A percentile compares a stretch with the other conserved stretches of the same genome.
These are phyloP conservation scores for Pezicula carpinea DNA, from an alignment of 2,329 filamentous ascomycete genomes.

Conservation along the genomic window DNA sequence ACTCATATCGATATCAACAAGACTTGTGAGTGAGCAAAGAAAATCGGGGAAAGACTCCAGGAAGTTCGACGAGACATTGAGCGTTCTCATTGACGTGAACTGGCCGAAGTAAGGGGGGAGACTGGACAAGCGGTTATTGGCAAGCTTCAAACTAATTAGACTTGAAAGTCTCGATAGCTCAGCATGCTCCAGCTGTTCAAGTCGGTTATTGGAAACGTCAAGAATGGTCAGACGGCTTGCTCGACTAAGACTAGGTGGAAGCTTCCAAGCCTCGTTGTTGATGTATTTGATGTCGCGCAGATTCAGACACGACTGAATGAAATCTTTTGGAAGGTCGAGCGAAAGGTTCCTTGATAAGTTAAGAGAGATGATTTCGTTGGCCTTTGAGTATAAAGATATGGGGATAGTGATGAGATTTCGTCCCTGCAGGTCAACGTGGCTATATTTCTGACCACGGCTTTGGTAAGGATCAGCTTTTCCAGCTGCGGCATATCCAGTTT, in stretches of 20 bases:
- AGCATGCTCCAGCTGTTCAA: constrained; percentile 83
- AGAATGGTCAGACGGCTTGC: constrained; percentile 80
- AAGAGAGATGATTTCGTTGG: constrained; percentile 86
- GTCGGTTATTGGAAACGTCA: constrained; percentile 89
- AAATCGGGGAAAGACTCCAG: constrained; percentile 81
- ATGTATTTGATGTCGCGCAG: constrained; percentile 93
- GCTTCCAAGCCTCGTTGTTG: constrained; percentile 83
- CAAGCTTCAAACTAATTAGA: constrained; percentile 83
- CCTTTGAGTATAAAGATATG: constrained; percentile 87
- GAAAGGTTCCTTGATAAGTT: constrained; percentile 92
- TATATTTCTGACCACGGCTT: constrained; percentile 82
- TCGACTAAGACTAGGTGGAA: constrained; percentile 79
- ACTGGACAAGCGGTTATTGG: constrained; percentile 82
- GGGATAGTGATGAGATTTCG: constrained; percentile 92
- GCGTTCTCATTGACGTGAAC: constrained; percentile 72
- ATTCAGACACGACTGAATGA: constrained; percentile 88
- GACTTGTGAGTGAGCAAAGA: constrained; percentile 72
- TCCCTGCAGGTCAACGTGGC: constrained; percentile 85
- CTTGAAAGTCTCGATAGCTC: constrained; percentile 71
- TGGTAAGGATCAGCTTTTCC: constrained; percentile 72
- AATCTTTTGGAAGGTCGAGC: constrained; percentile 89
- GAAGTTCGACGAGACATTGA: constrained; percentile 93
- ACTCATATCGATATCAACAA: constrained; percentile 92
- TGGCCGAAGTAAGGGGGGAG: constrained; percentile 78
- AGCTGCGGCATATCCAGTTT: constrained; percentile 72